These are phyloP conservation scores for Mrakia gelida DNA, from an alignment of 768 basidiomycete genomes.

Conservation along the genomic window DNA sequence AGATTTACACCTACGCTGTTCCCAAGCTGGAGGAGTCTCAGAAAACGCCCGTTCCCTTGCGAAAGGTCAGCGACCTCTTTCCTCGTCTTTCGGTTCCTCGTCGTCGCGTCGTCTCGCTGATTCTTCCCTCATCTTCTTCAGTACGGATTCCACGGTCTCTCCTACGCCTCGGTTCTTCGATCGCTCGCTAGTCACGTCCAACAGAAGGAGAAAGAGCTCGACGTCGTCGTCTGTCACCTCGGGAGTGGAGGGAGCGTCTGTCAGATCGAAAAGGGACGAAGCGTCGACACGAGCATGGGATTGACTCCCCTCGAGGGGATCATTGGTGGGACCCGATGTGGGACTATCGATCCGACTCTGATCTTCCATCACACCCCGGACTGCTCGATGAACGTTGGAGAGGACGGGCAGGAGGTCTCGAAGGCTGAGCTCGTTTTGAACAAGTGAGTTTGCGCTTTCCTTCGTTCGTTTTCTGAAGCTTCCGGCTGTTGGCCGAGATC, in stretches of 20 bases:
- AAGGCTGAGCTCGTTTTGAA: conserved; percentile 49
- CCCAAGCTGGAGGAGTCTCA: conserved; percentile 47
- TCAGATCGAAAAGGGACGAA: conserved; percentile 65
- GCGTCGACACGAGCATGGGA: conserved; percentile 80
- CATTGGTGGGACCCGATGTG: conserved; percentile 81
- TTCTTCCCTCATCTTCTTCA: background rate
- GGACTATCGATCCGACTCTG: conserved; percentile 75
- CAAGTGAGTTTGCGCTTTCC: conserved; percentile 41
- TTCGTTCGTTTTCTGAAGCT: background rate
- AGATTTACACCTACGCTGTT: conserved; percentile 76
- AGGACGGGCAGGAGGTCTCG: conserved; percentile 57
- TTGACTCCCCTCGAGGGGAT: conserved; percentile 83
- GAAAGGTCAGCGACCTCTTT: conserved; percentile 49
- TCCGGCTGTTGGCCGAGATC: no score
- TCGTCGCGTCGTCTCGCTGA: background rate
- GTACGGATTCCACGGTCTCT: conserved; percentile 82
- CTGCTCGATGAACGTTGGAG: conserved; percentile 49
- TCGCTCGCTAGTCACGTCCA: conserved; percentile 58
- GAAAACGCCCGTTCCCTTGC: conserved; percentile 62
- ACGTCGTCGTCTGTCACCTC: conserved; percentile 77
- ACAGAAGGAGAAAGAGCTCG: conserved; percentile 56
- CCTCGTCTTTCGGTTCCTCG: no score
- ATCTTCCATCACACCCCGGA: conserved; percentile 73
- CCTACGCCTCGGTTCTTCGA: conserved; percentile 59
- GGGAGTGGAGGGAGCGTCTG: conserved; percentile 87